Evolutionary conservation across 495 filamentous ascomycete species (phyloP), one percentile per base, ranked within the genome.

Genomic region (Penicillium dipodomyicola): DNA sequence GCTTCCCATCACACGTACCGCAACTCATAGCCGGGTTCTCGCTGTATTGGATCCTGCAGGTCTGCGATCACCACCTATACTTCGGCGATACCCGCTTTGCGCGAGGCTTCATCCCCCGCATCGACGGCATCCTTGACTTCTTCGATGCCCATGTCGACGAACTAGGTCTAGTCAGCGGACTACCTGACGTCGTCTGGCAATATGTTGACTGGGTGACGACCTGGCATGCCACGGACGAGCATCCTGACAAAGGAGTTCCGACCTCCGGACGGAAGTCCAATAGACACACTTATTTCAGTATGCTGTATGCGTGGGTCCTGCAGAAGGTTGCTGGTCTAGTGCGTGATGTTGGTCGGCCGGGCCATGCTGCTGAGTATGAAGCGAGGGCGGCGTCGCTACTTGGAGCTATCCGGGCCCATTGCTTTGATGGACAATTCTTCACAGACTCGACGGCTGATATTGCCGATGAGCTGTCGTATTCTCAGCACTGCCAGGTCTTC

Each of bases 161-260:
- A 0, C 52, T 67, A 5, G 72, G 72, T 17, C 63, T 74, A 2
- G 61, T 75, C 41, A 68, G 67, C 29, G 62, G 64, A 1, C 50
- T 72, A 0, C 62, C 69, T 0, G 48, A 59, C 0, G 61, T 62
- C 9, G 59, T 72, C 1, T 76, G 72, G 72, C 67, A 73, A 45
- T 76, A 71, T 46, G 69, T 76, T 20, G 72, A 76, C 56, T 76
- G 72, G 72, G 71, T 73, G 9, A 66, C 64, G 5, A 71, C 62
- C 2, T 75, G 72, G 72, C 69, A 65, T 14, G 68, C 68, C 5
- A 71, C 69, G 9, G 65, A 63, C 11, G 66, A 65, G 6, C 66
- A 71, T 44, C 67, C 70, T 0, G 71, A 74, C 30, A 74, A 76
- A 35, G 72, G 70, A 0, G 72, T 74, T 0, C 69, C 72, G 5